Evolutionary conservation across 208 protist genomes (phyloP).

Genomic region (Zelonia costaricensis): DNA sequence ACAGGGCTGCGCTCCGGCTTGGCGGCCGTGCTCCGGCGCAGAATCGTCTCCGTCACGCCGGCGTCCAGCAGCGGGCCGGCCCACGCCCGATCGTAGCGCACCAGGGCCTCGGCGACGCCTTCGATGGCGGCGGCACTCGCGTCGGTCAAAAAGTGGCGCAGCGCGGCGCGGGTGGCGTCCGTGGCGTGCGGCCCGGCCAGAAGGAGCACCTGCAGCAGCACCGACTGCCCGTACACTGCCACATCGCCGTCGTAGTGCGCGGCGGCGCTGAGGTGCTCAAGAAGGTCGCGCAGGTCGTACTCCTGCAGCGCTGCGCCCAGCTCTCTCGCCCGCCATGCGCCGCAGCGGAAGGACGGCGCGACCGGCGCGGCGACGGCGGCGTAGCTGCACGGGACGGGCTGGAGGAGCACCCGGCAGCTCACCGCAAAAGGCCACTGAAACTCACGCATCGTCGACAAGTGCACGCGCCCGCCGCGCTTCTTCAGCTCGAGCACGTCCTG

Average conservation of each 20-base stretch:
- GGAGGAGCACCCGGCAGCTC: constrained; percentile 64
- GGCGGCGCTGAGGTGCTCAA: constrained; percentile 38
- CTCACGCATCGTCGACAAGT: constrained; percentile 60
- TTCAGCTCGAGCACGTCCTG: constrained; percentile 24
- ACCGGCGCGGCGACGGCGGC: constrained; percentile 6
- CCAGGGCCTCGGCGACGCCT: constrained; percentile 31
- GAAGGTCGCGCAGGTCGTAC: constrained; percentile 2
- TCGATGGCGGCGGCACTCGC: constrained; percentile 36
- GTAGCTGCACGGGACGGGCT: constrained; percentile 57
- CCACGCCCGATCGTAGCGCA: constrained; percentile 55
- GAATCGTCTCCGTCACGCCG: constrained; percentile 49
- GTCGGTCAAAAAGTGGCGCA: constrained; percentile 51
- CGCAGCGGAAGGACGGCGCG: constrained; percentile 15
- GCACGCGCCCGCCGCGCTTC: constrained; percentile 32
- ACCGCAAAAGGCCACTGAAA: constrained; percentile 25
- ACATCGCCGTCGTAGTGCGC: constrained; percentile 53
- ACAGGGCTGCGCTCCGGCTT: constrained; percentile 28
- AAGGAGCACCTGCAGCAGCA: constrained; percentile 68
- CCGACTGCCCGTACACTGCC: constrained; percentile 44
- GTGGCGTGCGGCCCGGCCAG: constrained; percentile 24
- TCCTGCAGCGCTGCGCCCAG: not conserved
- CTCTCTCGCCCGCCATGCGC: constrained; percentile 1
- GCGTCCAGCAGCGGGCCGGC: constrained; percentile 49
- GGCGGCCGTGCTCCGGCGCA: constrained; percentile 9
- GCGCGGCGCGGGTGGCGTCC: constrained; percentile 36